Percentiles rank a stretch among this genome's conserved stretches.
phyloP scores from a whole-genome alignment of 2,329 filamentous ascomycete genomes.

The Penicillium sp. region DNA sequence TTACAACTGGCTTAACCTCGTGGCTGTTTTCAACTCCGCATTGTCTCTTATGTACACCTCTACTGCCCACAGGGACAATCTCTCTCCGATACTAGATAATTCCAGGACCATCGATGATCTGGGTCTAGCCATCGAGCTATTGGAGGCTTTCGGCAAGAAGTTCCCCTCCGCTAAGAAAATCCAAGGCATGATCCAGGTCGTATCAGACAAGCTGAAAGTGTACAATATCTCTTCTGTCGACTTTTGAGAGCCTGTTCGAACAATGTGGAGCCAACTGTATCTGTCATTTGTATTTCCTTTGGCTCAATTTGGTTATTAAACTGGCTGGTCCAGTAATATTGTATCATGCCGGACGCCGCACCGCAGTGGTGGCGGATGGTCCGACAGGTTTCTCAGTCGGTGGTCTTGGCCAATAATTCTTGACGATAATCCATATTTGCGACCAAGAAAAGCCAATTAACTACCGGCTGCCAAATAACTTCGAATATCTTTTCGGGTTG shows the following conservation, averaged over 20 bases:
- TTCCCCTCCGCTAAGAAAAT: slow-evolving; percentile 25
- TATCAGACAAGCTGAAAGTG: slow-evolving; percentile 6
- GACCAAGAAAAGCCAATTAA: no score
- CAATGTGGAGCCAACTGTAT: no score
- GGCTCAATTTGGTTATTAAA: no score
- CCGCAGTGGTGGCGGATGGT: neutral
- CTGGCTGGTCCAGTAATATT: neutral
- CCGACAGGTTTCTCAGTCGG: neutral
- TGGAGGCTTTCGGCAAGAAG: slow-evolving; percentile 23
- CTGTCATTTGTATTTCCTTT: no score
- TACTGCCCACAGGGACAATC: slow-evolving; percentile 38
- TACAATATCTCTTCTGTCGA: slow-evolving; percentile 4
- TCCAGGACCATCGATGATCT: slow-evolving; percentile 20
- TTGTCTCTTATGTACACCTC: slow-evolving; percentile 47
- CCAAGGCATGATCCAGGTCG: slow-evolving; percentile 20
- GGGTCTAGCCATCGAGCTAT: slow-evolving; percentile 20
- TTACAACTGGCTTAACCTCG: slow-evolving; percentile 46
- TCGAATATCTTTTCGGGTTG: no score
- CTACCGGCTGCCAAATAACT: no score
- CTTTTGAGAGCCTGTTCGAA: neutral
- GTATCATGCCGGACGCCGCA: neutral
- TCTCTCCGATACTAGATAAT: slow-evolving; percentile 15
- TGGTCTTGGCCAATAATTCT: neutral
- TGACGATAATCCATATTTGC: no score
- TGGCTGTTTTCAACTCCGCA: slow-evolving; percentile 44